These are phyloP conservation scores for Dendrocalamus latiflorus DNA, from an alignment of 202 grass and related monocot genomes.

Conservation along the genomic window DNA sequence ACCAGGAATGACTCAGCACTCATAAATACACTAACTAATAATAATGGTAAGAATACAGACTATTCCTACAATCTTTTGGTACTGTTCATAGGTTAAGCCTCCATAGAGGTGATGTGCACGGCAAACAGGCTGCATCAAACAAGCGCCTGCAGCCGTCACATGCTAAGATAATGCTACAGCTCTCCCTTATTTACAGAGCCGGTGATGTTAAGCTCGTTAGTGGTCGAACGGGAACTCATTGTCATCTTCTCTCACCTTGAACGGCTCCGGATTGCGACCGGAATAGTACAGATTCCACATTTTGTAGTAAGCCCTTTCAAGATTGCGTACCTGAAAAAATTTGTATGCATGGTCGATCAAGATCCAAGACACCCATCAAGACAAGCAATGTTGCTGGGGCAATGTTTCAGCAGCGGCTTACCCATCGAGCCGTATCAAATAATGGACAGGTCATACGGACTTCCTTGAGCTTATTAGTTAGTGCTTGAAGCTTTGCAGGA, in stretches of 20 bases:
- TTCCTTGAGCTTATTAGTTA: conserved; percentile 74
- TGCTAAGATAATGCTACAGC: conserved; percentile 31
- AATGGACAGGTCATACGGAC: conserved; percentile 76
- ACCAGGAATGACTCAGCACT: not conserved
- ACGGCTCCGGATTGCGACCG: conserved; percentile 43
- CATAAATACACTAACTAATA: not conserved
- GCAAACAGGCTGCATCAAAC: conserved; percentile 8
- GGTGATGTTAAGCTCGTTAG: conserved; percentile 24
- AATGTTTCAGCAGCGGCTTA: conserved; percentile 24
- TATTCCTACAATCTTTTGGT: not conserved
- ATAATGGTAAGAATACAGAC: conserved; percentile 14
- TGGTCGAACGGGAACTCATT: conserved; percentile 42
- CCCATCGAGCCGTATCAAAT: conserved; percentile 89
- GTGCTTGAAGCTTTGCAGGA: conserved; percentile 54
- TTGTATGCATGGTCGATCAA: too few relatives aligned
- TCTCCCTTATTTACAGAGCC: conserved; percentile 75
- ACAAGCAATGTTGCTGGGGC: too few relatives aligned
- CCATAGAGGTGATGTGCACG: conserved; percentile 11
- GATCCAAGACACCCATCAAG: too few relatives aligned
- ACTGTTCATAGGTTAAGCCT: conserved; percentile 25
- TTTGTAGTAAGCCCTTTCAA: too few relatives aligned
- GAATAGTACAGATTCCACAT: conserved; percentile 66
- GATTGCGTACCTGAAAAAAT: too few relatives aligned
- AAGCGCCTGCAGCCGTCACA: conserved; percentile 18
- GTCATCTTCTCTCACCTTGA: conserved; percentile 77